These are phyloP conservation scores for Ceraceosorus guamensis DNA, from an alignment of 1,284 basidiomycete genomes.

Conservation along the genomic window DNA sequence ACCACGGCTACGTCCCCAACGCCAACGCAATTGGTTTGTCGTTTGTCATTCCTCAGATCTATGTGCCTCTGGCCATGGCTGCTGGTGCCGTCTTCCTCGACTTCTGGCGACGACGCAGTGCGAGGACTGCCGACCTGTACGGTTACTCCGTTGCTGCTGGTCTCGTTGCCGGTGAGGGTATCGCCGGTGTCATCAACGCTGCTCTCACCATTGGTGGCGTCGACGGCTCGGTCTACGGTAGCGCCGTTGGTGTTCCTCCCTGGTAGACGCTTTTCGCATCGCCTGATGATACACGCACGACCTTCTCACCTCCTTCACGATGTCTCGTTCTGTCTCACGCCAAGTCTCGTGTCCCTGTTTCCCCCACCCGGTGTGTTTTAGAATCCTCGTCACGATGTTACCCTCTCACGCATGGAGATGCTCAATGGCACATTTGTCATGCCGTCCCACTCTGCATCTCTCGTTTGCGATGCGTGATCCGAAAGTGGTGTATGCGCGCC, in stretches of 20 bases:
- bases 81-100: slow-evolving; percentile 40
- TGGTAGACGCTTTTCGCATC: too few relatives aligned
- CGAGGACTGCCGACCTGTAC: slow-evolving; percentile 52
- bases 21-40: slow-evolving; percentile 61
- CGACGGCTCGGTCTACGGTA: slow-evolving; percentile 17
- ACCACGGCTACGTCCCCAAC: slow-evolving; percentile 59
- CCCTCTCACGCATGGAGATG: too few relatives aligned
- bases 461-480: too few relatives aligned
- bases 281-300: not conserved
- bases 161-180: slow-evolving; percentile 62
- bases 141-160: slow-evolving; percentile 61
- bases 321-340: too few relatives aligned
- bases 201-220: slow-evolving; percentile 39
- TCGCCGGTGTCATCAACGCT: slow-evolving; percentile 63
- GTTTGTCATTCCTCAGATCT: slow-evolving; percentile 53
- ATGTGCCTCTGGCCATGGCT: slow-evolving; percentile 42
- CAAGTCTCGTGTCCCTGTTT: too few relatives aligned
- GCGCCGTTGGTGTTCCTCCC: slow-evolving; percentile 26
- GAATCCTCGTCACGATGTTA: too few relatives aligned
- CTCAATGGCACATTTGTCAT: too few relatives aligned
- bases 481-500: too few relatives aligned
- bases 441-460: too few relatives aligned
- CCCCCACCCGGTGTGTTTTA: too few relatives aligned
- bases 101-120: slow-evolving; percentile 55
- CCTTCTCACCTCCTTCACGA: not conserved